These are phyloP conservation scores for Aschersonia sp. DNA, from an alignment of 2,329 filamentous ascomycete genomes.

Conservation along the genomic window DNA sequence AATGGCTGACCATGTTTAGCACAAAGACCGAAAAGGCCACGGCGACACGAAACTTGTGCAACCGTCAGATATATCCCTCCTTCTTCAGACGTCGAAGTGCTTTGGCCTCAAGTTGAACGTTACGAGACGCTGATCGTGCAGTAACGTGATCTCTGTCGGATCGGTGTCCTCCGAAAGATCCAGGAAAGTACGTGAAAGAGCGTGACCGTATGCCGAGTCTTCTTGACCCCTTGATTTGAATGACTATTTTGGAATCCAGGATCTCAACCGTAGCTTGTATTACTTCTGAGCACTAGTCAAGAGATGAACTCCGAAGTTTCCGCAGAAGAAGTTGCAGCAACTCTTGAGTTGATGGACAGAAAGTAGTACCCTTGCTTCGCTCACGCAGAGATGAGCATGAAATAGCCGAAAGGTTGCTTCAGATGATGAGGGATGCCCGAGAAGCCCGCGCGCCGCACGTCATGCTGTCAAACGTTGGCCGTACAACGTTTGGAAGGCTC, in stretches of 20 bases:
- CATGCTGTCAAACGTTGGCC: slow-evolving; percentile 6
- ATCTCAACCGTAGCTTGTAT: too few relatives aligned
- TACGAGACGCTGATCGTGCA: too few relatives aligned
- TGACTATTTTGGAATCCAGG: too few relatives aligned
- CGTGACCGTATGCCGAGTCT: too few relatives aligned
- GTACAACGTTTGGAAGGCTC: slow-evolving; percentile 4
- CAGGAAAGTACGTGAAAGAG: too few relatives aligned
- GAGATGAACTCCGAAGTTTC: not conserved
- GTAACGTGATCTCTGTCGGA: too few relatives aligned
- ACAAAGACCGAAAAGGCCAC: not conserved
- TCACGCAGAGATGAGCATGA: not conserved
- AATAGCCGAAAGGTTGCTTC: slow-evolving; percentile 3
- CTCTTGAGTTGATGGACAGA: not conserved
- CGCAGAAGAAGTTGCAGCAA: not conserved
- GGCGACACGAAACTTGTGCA: not conserved
- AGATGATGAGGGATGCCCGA: not conserved
- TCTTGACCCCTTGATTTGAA: too few relatives aligned
- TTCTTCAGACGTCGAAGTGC: too few relatives aligned
- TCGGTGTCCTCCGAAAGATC: too few relatives aligned
- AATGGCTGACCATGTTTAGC: slow-evolving; percentile 3
- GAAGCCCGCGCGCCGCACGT: slow-evolving; percentile 2
- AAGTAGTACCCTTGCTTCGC: not conserved
- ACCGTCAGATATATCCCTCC: not conserved
- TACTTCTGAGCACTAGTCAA: not conserved
- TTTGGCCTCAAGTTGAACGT: too few relatives aligned